phyloP scores from a whole-genome alignment of 352 stramenopile genomes.

The Phytophthora cryptogea region DNA sequence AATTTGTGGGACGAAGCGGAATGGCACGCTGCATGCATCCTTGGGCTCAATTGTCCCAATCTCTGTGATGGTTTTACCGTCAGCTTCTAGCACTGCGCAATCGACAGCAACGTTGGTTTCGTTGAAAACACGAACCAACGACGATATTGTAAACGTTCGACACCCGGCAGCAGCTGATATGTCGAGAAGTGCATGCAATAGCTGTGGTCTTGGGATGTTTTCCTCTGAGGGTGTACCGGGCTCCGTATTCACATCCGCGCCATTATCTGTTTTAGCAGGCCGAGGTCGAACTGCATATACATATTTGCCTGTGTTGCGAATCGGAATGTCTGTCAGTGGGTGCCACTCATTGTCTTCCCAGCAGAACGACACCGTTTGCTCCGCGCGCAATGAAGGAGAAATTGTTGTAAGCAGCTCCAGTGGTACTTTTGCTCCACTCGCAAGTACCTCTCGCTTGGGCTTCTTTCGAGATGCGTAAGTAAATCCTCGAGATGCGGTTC shows the following conservation, averaged over 20 bases:
- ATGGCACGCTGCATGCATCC: conserved; percentile 64
- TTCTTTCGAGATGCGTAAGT: conserved; percentile 60
- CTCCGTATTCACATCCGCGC: conserved; percentile 13
- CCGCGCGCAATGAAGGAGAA: conserved; percentile 65
- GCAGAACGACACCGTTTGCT: conserved; percentile 79
- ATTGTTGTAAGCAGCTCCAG: conserved; percentile 75
- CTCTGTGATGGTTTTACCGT: conserved; percentile 61
- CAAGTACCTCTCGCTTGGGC: conserved; percentile 46
- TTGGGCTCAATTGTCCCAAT: conserved; percentile 70
- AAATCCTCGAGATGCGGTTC: conserved; percentile 53
- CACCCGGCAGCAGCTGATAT: conserved; percentile 72
- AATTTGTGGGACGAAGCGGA: conserved; percentile 62
- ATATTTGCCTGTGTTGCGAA: conserved; percentile 78
- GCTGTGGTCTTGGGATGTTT: conserved; percentile 13
- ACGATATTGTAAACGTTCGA: conserved; percentile 81
- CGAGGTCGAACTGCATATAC: conserved; percentile 68
- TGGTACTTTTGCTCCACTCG: conserved; percentile 60
- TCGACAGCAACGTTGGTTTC: conserved; percentile 62
- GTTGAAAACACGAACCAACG: conserved; percentile 79
- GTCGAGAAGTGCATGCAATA: conserved; percentile 74
- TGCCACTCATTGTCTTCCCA: conserved; percentile 75
- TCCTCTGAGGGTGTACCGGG: background rate
- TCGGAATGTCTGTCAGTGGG: conserved; percentile 75
- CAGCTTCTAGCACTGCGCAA: conserved; percentile 58
- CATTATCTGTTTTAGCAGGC: background rate